Conservation (phyloP, 352 stramenopile species). For the Pythium oligandrum region DNA sequence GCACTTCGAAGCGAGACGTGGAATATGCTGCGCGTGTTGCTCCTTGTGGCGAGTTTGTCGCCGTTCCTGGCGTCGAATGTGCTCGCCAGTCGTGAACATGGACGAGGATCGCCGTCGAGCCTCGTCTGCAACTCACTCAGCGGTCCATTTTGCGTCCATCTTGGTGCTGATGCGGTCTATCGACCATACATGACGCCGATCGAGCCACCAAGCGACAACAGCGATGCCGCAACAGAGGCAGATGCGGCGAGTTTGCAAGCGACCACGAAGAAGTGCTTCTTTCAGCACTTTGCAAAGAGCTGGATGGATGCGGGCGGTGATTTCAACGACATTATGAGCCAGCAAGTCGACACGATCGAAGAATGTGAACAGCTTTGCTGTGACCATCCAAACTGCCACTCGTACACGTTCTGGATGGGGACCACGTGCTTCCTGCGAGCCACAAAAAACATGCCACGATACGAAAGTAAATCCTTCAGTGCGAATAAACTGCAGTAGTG, state of each 20-base stretch:
- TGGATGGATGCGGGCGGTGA: conserved; percentile 73
- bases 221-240: neutral
- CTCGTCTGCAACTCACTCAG: conserved; percentile 56
- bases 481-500: conserved; percentile 25
- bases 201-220: conserved; percentile 1
- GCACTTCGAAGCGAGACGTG: too few relatives aligned
- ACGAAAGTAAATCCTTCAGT: conserved; percentile 55
- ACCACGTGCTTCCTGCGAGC: conserved; percentile 67
- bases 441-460: conserved; percentile 28
- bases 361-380: conserved; percentile 69
- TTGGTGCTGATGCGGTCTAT: conserved; percentile 30
- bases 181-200: conserved; percentile 63
- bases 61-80: neutral
- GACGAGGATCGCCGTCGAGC: too few relatives aligned
- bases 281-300: conserved; percentile 50
- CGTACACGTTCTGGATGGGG: conserved; percentile 68
- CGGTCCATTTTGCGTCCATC: conserved; percentile 50
- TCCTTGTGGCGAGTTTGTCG: neutral
- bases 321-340: conserved; percentile 55
- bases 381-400: conserved; percentile 46
- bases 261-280: conserved; percentile 47
- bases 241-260: neutral
- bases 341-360: conserved; percentile 44
- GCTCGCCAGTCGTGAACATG: too few relatives aligned
- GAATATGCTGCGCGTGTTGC: too few relatives aligned